Percentiles rank a stretch among this genome's conserved stretches.
phyloP scores from a whole-genome alignment of 208 protist species.

The Jaenimonas drosophilae region DNA sequence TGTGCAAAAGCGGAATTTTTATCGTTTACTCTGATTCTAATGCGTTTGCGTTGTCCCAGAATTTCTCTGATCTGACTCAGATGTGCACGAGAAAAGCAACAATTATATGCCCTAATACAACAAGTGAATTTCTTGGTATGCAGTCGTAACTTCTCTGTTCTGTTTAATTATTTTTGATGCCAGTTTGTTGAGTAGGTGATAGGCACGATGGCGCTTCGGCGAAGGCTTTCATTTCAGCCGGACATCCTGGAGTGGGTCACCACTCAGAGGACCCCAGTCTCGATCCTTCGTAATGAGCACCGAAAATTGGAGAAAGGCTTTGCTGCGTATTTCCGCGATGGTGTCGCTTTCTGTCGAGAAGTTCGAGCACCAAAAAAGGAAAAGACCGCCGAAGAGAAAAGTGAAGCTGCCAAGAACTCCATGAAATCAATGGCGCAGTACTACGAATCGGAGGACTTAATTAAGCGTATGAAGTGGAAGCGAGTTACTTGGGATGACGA shows the following conservation, averaged over 20 bases:
- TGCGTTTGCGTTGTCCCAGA: too few species aligned
- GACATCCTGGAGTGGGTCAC: constrained; percentile 68
- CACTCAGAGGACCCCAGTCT: constrained; percentile 21
- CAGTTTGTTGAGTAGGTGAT: too few species aligned
- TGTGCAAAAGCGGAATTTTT: too few species aligned
- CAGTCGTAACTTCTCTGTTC: too few species aligned
- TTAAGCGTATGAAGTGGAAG: constrained; percentile 91
- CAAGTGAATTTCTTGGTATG: too few species aligned
- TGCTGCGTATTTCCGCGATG: constrained; percentile 50
- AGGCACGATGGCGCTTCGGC: too few species aligned
- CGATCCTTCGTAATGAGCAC: constrained; percentile 30
- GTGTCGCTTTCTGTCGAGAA: constrained; percentile 14
- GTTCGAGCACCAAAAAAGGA: constrained; percentile 1
- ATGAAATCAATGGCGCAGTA: constrained; percentile 61
- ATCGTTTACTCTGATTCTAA: too few species aligned
- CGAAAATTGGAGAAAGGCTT: constrained; percentile 76
- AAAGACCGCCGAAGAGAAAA: constrained; percentile 10
- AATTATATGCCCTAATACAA: too few species aligned
- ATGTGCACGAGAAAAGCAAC: too few species aligned
- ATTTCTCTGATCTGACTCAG: too few species aligned
- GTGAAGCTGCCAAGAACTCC: constrained; percentile 7
- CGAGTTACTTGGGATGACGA: constrained; percentile 86
- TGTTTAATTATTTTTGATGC: too few species aligned
- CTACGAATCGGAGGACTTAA: constrained; percentile 85
- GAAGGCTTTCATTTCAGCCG: constrained; percentile 38